Evolutionary conservation across 2,329 filamentous ascomycete species (phyloP).

Genomic region (Pseudocercospora ulei): DNA sequence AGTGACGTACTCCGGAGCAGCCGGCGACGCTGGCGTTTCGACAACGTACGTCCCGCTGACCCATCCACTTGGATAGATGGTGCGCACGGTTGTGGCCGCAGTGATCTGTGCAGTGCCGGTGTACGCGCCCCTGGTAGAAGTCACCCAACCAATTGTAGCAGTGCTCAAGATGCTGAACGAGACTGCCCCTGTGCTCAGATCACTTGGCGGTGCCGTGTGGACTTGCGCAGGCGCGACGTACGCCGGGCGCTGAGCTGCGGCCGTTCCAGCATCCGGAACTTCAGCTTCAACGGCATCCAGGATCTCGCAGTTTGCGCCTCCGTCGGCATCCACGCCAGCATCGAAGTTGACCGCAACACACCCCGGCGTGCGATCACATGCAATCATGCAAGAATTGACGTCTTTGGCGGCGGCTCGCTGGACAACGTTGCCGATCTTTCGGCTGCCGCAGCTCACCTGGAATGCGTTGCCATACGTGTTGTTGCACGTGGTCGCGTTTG

Average conservation of each 20-base stretch:
- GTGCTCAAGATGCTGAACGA: constrained; percentile 11
- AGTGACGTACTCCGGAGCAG: constrained; percentile 5
- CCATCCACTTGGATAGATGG: constrained; percentile 10
- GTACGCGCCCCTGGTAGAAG: constrained; percentile 9
- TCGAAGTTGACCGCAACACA: constrained; percentile 14
- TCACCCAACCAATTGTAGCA: constrained; percentile 11
- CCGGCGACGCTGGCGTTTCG: constrained; percentile 5
- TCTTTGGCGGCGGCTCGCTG: constrained; percentile 10
- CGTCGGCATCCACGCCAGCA: background rate
- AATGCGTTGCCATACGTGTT: constrained; percentile 15
- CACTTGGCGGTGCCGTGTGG: constrained; percentile 8
- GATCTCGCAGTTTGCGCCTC: constrained; percentile 12
- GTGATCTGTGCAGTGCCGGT: constrained; percentile 12
- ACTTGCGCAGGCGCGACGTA: constrained; percentile 7
- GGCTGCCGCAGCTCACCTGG: constrained; percentile 13
- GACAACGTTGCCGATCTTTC: constrained; percentile 3
- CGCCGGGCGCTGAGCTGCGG: constrained; percentile 8
- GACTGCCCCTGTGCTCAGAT: background rate
- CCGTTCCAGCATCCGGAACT: constrained; percentile 4
- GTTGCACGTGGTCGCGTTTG: constrained; percentile 12
- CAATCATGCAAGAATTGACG: constrained; percentile 9
- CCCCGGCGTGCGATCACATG: constrained; percentile 12
- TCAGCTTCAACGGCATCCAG: constrained; percentile 7
- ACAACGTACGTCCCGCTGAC: constrained; percentile 9
- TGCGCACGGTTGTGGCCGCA: constrained; percentile 13